A percentile compares a stretch with the other conserved stretches of the same genome.
phyloP scores from a whole-genome alignment of 2,329 filamentous ascomycete species.

The Phaeophleospora eucalypticola region DNA sequence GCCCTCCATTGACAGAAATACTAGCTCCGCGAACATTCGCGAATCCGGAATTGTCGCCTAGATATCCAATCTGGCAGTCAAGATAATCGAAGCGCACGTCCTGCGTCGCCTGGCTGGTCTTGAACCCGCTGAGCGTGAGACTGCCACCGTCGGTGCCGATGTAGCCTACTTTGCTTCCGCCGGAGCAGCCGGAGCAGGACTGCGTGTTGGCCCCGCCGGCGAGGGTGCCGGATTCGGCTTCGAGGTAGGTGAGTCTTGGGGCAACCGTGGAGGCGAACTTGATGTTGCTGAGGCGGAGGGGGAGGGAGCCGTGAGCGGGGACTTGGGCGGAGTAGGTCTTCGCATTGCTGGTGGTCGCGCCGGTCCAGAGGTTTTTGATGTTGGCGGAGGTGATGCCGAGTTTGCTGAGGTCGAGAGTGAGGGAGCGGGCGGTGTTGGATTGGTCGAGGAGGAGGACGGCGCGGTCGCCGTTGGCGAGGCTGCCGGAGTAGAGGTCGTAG shows the following conservation, averaged over 20 bases:
- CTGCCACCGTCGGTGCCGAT: conserved; percentile 21
- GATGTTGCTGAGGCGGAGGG: conserved; percentile 36
- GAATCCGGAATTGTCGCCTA: conserved; percentile 14
- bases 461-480: conserved; percentile 33
- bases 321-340: conserved; percentile 23
- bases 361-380: conserved; percentile 37
- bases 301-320: conserved; percentile 28
- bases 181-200: conserved; percentile 34
- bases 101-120: conserved; percentile 28
- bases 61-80: conserved; percentile 39
- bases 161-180: conserved; percentile 32
- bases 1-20: conserved; percentile 37
- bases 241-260: conserved; percentile 28
- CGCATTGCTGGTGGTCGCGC: conserved; percentile 11
- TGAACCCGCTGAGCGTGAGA: conserved; percentile 30
- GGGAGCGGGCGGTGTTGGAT: conserved; percentile 31
- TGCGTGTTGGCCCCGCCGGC: conserved; percentile 28
- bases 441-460: conserved; percentile 39
- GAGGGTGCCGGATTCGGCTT: conserved; percentile 31
- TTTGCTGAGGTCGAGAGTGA: conserved; percentile 31
- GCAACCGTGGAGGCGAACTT: conserved; percentile 12
- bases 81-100: conserved; percentile 38
- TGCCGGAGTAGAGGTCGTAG: conserved; percentile 38
- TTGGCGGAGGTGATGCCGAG: conserved; percentile 34
- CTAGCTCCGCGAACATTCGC: conserved; percentile 36